These are phyloP conservation scores for Plasmodium adleri DNA, from an alignment of 169 alveolate genomes.

Conservation along the genomic window DNA sequence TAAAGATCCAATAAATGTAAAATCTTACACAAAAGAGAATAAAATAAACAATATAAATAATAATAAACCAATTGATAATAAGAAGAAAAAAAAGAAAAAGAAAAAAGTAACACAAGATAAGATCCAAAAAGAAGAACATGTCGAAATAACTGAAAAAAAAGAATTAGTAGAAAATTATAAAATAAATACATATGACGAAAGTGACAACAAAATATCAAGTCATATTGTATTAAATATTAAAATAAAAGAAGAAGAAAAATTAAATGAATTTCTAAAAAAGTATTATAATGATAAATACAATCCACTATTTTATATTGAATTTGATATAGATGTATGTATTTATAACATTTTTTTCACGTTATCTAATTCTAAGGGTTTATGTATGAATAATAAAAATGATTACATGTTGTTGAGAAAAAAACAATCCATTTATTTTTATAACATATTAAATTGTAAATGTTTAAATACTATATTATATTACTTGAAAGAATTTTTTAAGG, in stretches of 20 bases:
- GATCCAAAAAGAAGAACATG: slow-evolving; percentile 81
- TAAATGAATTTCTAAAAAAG: slow-evolving; percentile 77
- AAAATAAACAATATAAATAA: not conserved
- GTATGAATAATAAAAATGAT: slow-evolving; percentile 37
- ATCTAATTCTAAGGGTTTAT: slow-evolving; percentile 48
- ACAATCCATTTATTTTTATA: slow-evolving; percentile 73
- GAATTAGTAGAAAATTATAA: slow-evolving; percentile 78
- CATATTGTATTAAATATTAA: slow-evolving; percentile 37
- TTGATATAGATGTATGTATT: slow-evolving; percentile 77
- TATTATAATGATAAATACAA: slow-evolving; percentile 78
- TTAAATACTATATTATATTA: slow-evolving; percentile 41
- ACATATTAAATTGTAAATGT: slow-evolving; percentile 65
- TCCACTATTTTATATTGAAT: slow-evolving; percentile 77
- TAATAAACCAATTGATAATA: slow-evolving; percentile 1
- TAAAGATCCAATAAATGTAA: too few species aligned
- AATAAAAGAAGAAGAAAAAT: slow-evolving; percentile 74
- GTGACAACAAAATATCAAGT: slow-evolving; percentile 46
- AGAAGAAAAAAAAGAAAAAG: slow-evolving; percentile 37
- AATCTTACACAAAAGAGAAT: not conserved
- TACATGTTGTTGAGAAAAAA: not conserved
- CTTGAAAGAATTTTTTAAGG: slow-evolving; percentile 73
- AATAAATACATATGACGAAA: slow-evolving; percentile 78
- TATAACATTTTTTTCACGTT: slow-evolving; percentile 75
- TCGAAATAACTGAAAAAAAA: slow-evolving; percentile 77
- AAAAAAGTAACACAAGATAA: slow-evolving; percentile 76